Evolutionary conservation across 2,329 filamentous ascomycete genomes (phyloP), one percentile per base, ranked within the genome.

Genomic region (Aspergillus luchuensis): DNA sequence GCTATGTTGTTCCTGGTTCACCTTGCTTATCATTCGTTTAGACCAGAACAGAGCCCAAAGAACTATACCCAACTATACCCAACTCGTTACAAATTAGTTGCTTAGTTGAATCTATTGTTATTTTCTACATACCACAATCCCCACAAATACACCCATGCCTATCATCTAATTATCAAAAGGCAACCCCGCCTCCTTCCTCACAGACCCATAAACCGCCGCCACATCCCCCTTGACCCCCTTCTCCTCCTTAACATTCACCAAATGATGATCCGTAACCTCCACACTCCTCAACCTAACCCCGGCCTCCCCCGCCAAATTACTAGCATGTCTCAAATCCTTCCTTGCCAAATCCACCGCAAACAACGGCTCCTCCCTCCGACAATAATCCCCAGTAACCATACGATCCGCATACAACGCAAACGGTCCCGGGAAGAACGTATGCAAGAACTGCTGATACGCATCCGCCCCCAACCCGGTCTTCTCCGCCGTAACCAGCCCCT

Each of bases 321-420:
- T 79, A 4, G 90, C 91, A 80, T 97, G 92, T 1, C 87, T 79
- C 1, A 88, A 85, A 79, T 97, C 93, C 74, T 97, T 97, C 63
- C 89, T 81, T 5, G 92, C 92, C 61, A 96, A 80, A 73, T 95
- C 89, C 0, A 94, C 90, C 3, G 87, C 87, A 74, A 96, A 96
- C 8, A 95, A 79, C n/a, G 92, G 92, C 72, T 85, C 89, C 23
- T 90, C 86, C 11, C 89, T 82, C 76, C 86, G 84, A 75, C 90
- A 87, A 72, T 96, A 96, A 68, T 92, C 90, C 0, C 92, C 92
- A 1, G 80, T 80, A 51, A 86, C 72, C 89, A 97, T 91, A 21
- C 92, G 84, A 47, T 84, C 84, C 15, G 87, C 89, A 73, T 96
- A 97, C 5, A 86, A 88, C 0, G 87, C 81, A 72, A 92, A 91